These are phyloP conservation scores for Russula abietina DNA, from an alignment of 768 basidiomycete genomes.

Conservation along the genomic window DNA sequence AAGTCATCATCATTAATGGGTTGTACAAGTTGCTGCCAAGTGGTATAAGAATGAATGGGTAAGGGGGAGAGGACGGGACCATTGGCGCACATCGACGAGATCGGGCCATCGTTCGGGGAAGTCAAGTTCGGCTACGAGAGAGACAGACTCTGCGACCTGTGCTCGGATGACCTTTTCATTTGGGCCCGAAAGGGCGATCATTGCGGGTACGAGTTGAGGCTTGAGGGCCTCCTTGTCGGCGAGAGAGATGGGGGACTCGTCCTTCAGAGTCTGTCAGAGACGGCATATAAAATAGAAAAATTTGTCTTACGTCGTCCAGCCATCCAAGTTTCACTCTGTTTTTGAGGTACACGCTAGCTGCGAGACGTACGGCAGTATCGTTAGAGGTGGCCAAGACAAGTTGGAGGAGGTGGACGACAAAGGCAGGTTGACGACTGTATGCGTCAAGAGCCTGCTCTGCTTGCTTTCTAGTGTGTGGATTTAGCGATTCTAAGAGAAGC, in stretches of 20 bases:
- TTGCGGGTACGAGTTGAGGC: constrained; percentile 77
- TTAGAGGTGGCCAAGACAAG: constrained; percentile 66
- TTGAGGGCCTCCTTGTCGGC: constrained; percentile 71
- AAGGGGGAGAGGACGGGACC: background rate
- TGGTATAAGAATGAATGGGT: background rate
- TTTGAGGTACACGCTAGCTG: constrained; percentile 88
- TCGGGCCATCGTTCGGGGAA: constrained; percentile 87
- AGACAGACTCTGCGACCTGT: constrained; percentile 90
- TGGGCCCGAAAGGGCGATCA: constrained; percentile 77
- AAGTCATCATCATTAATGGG: constrained; percentile 80
- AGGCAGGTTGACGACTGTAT: constrained; percentile 67
- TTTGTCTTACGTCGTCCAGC: constrained; percentile 57
- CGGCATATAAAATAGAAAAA: constrained; percentile 1
- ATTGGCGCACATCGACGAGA: constrained; percentile 74
- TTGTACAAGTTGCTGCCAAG: constrained; percentile 65
- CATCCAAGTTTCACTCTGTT: constrained; percentile 83
- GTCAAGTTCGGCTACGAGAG: constrained; percentile 85
- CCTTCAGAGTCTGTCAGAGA: constrained; percentile 36
- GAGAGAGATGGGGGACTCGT: constrained; percentile 63
- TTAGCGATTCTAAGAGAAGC: constrained; percentile 66
- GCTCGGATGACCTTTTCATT: constrained; percentile 67
- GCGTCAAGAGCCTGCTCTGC: constrained; percentile 73
- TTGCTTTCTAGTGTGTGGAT: constrained; percentile 63
- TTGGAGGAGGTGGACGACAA: constrained; percentile 69
- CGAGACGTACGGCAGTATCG: constrained; percentile 68